Base-by-base conservation (phyloP, 805 yeast genomes). In the Wilhelminamyces savonicus region DNA sequence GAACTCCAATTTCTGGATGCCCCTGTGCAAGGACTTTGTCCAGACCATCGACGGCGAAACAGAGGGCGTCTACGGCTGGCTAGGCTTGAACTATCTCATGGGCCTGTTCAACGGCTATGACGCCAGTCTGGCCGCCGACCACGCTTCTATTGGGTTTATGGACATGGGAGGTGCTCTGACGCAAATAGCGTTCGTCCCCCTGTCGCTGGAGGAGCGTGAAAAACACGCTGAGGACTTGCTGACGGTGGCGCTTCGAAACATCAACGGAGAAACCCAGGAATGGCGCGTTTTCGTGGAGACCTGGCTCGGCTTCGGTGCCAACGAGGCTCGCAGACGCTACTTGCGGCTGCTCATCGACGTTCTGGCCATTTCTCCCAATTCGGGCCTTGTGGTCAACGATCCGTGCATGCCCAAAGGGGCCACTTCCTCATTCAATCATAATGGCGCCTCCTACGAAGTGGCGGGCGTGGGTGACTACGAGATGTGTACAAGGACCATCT, bases 121-220 rank as follows among this genome's bases (percentile, higher is more conserved):
- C 21, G 41, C 58, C 5, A 8, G 18, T 5, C 31, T 39, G 2
- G 52, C 50, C 8, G 49, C 54, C 2, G 41, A 27, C 3, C 82
- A 72, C 43, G 56, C 56, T n/a, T 77, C 95, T 0, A 79, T 72
- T 40, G 98, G 98, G 4, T 90, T 92, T 45, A 82, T 92, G 90
- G 98, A 92, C 54, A 92, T 92, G 98, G 98, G 98, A 11, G 98
- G 98, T 10, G 98, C 98, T 0, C 86, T 96, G 2, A 86, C 96
- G 0, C 98, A 92, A 50, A 74, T 92, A 14, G 95, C 97, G 7
- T 92, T 88, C 67, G 87, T 83, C 7, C 97, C 97, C 0, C 70
- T 77, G 3, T 67, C 70, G 23, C 39, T 46, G 4, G 62, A 69
- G n/a, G 87, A 85, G 37, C 55, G 81, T 6, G 56, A 52, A 16